Conservation (phyloP, 2,329 filamentous ascomycete genomes). For the Penicillium sp. region DNA sequence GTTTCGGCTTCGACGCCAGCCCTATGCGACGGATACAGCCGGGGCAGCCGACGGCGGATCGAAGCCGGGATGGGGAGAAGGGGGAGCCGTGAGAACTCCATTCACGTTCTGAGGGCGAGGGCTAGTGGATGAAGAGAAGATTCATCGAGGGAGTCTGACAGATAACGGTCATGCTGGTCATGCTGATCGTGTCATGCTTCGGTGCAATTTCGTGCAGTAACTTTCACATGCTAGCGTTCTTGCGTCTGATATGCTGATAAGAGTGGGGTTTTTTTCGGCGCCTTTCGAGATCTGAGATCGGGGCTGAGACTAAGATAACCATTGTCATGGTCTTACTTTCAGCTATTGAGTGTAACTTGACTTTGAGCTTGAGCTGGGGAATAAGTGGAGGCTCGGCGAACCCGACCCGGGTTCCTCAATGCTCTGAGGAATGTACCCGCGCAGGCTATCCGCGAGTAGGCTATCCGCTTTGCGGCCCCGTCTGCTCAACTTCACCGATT, state of each 20-base stretch:
- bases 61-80: constrained; percentile 27
- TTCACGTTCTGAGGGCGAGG: background rate
- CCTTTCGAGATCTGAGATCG: background rate
- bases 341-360: constrained; percentile 37
- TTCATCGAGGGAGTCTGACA: constrained; percentile 3
- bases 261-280: constrained; percentile 2
- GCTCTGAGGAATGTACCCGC: background rate
- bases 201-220: constrained; percentile 9
- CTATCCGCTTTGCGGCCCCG: too few species aligned
- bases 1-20: constrained; percentile 7
- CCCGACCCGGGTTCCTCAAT: background rate
- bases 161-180: constrained; percentile 15
- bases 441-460: too few species aligned
- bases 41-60: constrained; percentile 28
- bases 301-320: background rate
- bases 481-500: background rate
- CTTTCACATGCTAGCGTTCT: constrained; percentile 22
- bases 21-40: constrained; percentile 21
- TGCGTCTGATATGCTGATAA: constrained; percentile 19
- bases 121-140: background rate
- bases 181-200: background rate
- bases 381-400: background rate
- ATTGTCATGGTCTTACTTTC: background rate
- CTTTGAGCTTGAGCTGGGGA: background rate
- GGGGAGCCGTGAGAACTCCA: constrained; percentile 21